A percentile compares a stretch with the other conserved stretches of the same genome.
Conservation (phyloP, 768 basidiomycete species). For the Termitomyces sp. region DNA sequence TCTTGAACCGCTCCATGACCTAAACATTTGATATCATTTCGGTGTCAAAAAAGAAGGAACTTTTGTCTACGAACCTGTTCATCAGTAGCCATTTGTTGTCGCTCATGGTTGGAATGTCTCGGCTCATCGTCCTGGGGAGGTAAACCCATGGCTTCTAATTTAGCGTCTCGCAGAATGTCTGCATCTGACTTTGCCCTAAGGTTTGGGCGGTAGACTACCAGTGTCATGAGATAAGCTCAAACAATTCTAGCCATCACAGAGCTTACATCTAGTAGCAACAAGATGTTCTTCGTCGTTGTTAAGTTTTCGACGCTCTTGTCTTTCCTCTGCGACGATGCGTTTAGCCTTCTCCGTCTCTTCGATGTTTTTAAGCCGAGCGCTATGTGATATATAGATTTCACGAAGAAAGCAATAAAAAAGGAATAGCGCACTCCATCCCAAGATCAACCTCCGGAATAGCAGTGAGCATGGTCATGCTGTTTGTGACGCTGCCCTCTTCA, state of each 20-base stretch:
- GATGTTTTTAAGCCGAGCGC: conserved; percentile 88
- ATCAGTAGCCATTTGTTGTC: conserved; percentile 84
- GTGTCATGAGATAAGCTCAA: conserved; percentile 1
- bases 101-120: conserved; percentile 42
- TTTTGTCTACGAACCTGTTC: conserved; percentile 56
- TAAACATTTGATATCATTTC: conserved; percentile 18
- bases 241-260: background rate
- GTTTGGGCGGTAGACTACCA: conserved; percentile 78
- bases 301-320: conserved; percentile 48
- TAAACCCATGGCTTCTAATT: conserved; percentile 80
- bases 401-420: background rate
- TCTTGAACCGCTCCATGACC: conserved; percentile 98
- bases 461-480: conserved; percentile 92
- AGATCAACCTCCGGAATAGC: conserved; percentile 98
- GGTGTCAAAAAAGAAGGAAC: background rate
- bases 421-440: conserved; percentile 85
- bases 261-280: conserved; percentile 81
- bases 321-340: conserved; percentile 71
- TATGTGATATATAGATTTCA: conserved; percentile 23
- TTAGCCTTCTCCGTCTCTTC: conserved; percentile 98
- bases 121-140: conserved; percentile 48
- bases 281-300: conserved; percentile 77
- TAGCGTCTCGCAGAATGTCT: conserved; percentile 83
- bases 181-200: conserved; percentile 81
- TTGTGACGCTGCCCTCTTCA: conserved; percentile 92